phyloP scores from a whole-genome alignment of 352 stramenopile species.

The Globisporangium abappressorium region DNA sequence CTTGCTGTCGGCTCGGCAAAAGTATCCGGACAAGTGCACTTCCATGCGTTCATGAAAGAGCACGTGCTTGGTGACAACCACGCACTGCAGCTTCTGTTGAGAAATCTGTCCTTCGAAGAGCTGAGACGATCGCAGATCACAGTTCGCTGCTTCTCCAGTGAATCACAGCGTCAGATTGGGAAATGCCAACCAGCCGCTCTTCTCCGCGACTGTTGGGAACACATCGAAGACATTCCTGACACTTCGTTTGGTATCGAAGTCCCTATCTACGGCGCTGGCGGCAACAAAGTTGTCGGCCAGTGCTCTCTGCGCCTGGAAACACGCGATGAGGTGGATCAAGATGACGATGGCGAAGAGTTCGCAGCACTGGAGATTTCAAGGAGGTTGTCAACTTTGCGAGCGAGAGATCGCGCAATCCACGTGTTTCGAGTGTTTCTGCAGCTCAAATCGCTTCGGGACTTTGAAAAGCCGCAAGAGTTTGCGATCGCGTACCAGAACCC shows the following conservation, averaged over 20 bases:
- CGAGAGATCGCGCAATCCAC: slow-evolving; percentile 5
- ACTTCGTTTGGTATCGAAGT: background rate
- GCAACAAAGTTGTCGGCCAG: slow-evolving; percentile 6
- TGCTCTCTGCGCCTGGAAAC: slow-evolving; percentile 6
- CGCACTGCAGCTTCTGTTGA: slow-evolving; percentile 13
- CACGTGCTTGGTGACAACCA: slow-evolving; percentile 35
- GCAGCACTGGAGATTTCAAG: background rate
- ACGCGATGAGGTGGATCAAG: background rate
- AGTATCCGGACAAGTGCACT: slow-evolving; percentile 20
- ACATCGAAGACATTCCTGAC: background rate
- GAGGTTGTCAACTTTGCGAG: background rate
- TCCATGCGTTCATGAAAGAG: slow-evolving; percentile 39
- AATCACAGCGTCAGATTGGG: slow-evolving; percentile 5
- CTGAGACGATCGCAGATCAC: slow-evolving; percentile 10
- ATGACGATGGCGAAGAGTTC: background rate
- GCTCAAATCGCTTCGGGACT: slow-evolving; percentile 34
- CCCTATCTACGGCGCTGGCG: background rate
- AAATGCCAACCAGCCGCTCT: background rate
- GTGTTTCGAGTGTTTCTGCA: slow-evolving; percentile 37
- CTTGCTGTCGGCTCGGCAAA: slow-evolving; percentile 23
- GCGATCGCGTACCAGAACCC: slow-evolving; percentile 35
- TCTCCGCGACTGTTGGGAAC: background rate
- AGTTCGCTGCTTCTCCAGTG: slow-evolving; percentile 26
- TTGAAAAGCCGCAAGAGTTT: slow-evolving; percentile 23
- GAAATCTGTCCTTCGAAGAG: background rate